Conservation (phyloP, 805 yeast species). For the Candida ovalis region DNA sequence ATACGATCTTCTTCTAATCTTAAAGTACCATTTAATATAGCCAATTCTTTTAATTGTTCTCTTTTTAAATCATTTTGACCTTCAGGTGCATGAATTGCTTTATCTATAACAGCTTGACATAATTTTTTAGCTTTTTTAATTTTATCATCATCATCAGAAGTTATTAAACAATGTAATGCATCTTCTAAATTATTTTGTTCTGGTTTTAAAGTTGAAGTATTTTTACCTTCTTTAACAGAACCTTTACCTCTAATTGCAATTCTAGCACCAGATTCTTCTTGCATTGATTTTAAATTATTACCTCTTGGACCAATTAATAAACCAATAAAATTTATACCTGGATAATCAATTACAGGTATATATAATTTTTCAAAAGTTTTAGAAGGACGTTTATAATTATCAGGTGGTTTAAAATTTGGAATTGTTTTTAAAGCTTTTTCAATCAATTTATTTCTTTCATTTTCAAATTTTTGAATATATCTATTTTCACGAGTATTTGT, state of each 20-base stretch:
- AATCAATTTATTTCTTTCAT: constrained; percentile 77
- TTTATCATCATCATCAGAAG: constrained; percentile 76
- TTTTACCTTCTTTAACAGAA: constrained; percentile 88
- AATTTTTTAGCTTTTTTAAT: constrained; percentile 70
- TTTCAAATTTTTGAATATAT: constrained; percentile 57
- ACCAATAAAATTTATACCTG: constrained; percentile 92
- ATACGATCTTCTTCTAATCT: constrained; percentile 63
- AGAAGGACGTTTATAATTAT: constrained; percentile 60
- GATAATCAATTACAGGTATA: constrained; percentile 82
- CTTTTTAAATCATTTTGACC: constrained; percentile 91
- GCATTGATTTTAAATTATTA: constrained; percentile 74
- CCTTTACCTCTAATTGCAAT: constrained; percentile 94
- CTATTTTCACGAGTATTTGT: constrained; percentile 79
- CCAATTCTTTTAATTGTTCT: constrained; percentile 86
- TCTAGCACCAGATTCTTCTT: constrained; percentile 81
- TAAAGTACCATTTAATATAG: constrained; percentile 89
- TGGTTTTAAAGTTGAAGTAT: constrained; percentile 42
- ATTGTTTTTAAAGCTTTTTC: constrained; percentile 67
- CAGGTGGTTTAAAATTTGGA: constrained; percentile 78
- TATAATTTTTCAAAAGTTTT: constrained; percentile 77
- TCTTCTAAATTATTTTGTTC: constrained; percentile 63
- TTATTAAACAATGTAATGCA: constrained; percentile 83
- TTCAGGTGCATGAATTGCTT: constrained; percentile 84
- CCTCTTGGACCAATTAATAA: constrained; percentile 94
- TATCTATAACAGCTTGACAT: constrained; percentile 71